Base-by-base conservation (phyloP, 1,284 basidiomycete species). In the Violaceomyces palustris region DNA sequence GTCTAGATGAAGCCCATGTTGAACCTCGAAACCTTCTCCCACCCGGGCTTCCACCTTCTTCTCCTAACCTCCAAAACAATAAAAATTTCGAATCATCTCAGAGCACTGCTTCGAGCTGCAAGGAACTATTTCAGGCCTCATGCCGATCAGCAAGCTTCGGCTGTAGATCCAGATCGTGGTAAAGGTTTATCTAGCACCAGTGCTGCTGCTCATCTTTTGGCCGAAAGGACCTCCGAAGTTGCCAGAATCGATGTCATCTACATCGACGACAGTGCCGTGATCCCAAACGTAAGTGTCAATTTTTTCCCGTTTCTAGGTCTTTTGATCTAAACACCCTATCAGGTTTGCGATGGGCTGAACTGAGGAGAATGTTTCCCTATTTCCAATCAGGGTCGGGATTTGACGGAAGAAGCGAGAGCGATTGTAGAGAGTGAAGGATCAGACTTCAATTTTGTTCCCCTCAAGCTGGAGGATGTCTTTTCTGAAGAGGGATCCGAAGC, bases 221-320 rank as follows among this genome's bases (percentile, higher is more conserved):
- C 49, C 14, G 51, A 52, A 1, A 29, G 51, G 25, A 52, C 50
- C 39, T 47, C 49, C 14, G 64, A 65, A 39, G 53, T 64, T 5
- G 56, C 55, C 18, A 60, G 54, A 19, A 46, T 71, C 31, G 51
- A 54, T 28, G 66, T 62, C n/a, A 30, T 71, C 23, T 65, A 57
- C 28, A 46, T 71, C 18, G 66, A 67, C 29, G 61, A 61, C 31
- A 47, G 50, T 11, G 45, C 48, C 4, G 23, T 63, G 15, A 32
- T 55, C 8, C 42, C 48, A 2, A 18, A 15, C 6, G n/a, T n/a
- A n/a, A n/a, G n/a, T n/a, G n/a, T n/a, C n/a, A n/a, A n/a, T n/a
- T n/a, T n/a, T n/a, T n/a, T n/a, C n/a, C n/a, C n/a, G n/a, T n/a
- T n/a, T n/a, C n/a, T n/a, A n/a, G n/a, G n/a, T n/a, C n/a, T n/a